phyloP scores from a whole-genome alignment of 352 stramenopile genomes.

The Globisporangium radiosum region DNA sequence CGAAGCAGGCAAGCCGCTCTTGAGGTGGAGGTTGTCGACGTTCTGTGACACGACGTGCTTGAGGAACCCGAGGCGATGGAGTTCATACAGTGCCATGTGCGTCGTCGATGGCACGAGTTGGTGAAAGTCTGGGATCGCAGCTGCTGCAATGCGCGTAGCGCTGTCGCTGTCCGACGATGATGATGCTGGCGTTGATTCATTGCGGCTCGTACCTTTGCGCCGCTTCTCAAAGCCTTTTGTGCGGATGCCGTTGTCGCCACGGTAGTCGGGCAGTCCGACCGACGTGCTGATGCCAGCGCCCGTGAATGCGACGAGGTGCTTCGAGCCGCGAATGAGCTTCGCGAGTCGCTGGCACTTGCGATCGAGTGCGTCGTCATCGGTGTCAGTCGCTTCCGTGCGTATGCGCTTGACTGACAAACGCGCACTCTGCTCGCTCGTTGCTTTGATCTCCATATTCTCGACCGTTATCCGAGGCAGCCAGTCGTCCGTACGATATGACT shows the following conservation, averaged over 20 bases:
- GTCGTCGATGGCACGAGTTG: constrained; percentile 62
- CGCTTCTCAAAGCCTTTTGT: constrained; percentile 45
- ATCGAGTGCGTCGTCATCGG: constrained; percentile 26
- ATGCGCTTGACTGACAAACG: not conserved
- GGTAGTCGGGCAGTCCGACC: constrained; percentile 74
- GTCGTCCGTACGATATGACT: not conserved
- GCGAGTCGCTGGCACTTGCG: constrained; percentile 54
- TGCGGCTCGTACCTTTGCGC: not conserved
- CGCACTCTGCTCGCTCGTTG: not conserved
- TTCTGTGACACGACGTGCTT: constrained; percentile 83
- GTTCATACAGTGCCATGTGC: constrained; percentile 76
- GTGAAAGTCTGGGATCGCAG: constrained; percentile 55
- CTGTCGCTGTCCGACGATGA: constrained; percentile 12
- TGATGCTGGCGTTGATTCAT: not conserved
- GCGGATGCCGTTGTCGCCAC: constrained; percentile 72
- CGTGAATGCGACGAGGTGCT: constrained; percentile 75
- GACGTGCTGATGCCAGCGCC: constrained; percentile 77
- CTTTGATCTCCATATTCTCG: constrained; percentile 11
- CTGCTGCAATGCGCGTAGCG: not conserved
- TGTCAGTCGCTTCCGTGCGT: not conserved
- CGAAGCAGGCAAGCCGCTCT: constrained; percentile 56
- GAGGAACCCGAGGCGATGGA: constrained; percentile 63
- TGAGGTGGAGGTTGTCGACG: constrained; percentile 79
- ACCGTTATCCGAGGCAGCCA: constrained; percentile 6
- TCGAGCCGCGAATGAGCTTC: constrained; percentile 45